Conservation (phyloP, 352 stramenopile genomes). For the Globisporangium carolinianum region DNA sequence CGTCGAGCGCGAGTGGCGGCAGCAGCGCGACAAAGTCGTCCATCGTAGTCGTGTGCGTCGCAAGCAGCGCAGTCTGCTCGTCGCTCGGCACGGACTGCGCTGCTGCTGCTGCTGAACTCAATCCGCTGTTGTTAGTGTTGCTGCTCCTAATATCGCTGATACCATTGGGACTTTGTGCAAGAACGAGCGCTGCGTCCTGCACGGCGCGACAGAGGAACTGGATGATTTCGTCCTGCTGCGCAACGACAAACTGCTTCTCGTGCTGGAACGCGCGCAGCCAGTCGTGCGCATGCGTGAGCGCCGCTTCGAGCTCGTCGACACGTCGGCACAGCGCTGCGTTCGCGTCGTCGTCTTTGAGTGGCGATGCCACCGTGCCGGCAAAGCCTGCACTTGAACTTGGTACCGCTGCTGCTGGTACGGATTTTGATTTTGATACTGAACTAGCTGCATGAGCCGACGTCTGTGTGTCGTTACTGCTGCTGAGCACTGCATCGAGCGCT, state of each 20-base stretch:
- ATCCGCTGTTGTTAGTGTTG: background rate
- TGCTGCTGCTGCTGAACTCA: background rate
- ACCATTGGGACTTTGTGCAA: background rate
- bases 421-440: no score
- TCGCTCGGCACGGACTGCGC: conserved; percentile 3
- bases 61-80: conserved; percentile 10
- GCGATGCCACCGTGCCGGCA: background rate
- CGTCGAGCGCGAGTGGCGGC: conserved; percentile 31
- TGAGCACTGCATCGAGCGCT: conserved; percentile 4
- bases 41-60: conserved; percentile 29
- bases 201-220: conserved; percentile 45
- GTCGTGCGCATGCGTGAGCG: conserved; percentile 27
- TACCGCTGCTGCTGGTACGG: background rate
- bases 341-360: conserved; percentile 2
- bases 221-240: conserved; percentile 58
- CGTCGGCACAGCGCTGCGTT: conserved; percentile 10
- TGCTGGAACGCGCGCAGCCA: conserved; percentile 46
- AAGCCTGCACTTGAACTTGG: background rate
- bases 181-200: conserved; percentile 19
- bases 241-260: conserved; percentile 52
- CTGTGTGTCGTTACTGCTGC: background rate
- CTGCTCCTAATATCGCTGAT: background rate
- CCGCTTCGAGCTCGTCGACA: conserved; percentile 19
- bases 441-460: no score
- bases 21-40: conserved; percentile 25